Percentiles rank a stretch among this genome's conserved stretches.
These are phyloP conservation scores for Durio zibethinus DNA, from an alignment of 345 rosid genomes.

Conservation along the genomic window DNA sequence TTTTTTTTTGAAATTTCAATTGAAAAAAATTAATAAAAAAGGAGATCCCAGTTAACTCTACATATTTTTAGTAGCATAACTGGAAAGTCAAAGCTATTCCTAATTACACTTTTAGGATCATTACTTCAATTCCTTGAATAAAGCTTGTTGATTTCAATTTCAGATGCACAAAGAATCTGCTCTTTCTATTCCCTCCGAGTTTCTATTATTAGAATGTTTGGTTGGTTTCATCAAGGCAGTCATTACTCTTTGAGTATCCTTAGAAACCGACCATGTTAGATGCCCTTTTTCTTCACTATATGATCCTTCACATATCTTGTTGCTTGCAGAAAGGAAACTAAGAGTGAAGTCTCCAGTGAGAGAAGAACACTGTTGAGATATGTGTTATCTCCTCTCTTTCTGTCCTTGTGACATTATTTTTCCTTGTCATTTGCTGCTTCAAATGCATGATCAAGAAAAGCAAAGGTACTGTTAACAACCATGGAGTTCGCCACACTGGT, in stretches of 20 bases:
- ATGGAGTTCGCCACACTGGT: too few species aligned
- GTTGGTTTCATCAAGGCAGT: not conserved
- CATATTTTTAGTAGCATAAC: not conserved
- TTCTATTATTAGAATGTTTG: not conserved
- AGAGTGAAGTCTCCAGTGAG: not conserved
- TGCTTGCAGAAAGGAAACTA: not conserved
- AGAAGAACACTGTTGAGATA: not conserved
- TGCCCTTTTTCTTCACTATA: not conserved
- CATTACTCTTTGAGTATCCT: not conserved
- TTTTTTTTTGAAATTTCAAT: too few species aligned
- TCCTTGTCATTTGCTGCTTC: not conserved
- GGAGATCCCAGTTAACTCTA: not conserved
- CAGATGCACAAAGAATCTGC: not conserved
- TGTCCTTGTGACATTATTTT: not conserved
- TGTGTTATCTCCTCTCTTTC: not conserved
- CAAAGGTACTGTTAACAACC: too few species aligned
- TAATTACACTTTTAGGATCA: not conserved
- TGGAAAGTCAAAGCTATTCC: not conserved
- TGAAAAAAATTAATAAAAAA: not conserved
- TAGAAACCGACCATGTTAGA: not conserved
- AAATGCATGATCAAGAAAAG: not conserved
- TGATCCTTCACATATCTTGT: not conserved
- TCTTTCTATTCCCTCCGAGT: not conserved
- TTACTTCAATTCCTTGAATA: not conserved
- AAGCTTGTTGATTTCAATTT: not conserved